These are phyloP conservation scores for Rhododendron griersonianum DNA, from an alignment of 148 eudicot species.

Conservation along the genomic window DNA sequence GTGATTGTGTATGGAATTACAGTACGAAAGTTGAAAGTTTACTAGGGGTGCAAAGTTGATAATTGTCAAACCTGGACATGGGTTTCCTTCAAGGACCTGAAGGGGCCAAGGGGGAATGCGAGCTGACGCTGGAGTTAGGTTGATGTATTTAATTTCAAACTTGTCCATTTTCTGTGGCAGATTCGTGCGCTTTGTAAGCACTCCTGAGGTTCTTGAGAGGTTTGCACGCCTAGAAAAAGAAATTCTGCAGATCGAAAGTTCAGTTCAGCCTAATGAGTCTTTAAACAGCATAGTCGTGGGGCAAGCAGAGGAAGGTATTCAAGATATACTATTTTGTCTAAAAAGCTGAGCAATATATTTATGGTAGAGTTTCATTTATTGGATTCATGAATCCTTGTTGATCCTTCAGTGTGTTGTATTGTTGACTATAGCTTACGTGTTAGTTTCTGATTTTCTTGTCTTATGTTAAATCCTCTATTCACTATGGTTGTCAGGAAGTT, in stretches of 20 bases:
- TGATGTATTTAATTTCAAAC: not conserved
- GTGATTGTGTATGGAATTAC: not conserved
- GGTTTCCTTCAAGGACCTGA: not conserved
- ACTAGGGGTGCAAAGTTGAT: not conserved
- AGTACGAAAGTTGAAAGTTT: not conserved
- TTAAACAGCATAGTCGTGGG: constrained; percentile 8
- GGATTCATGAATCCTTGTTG: not conserved
- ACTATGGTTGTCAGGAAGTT: constrained; percentile 21
- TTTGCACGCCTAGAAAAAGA: constrained; percentile 43
- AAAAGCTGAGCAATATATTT: not conserved
- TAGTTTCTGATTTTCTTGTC: not conserved
- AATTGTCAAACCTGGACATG: not conserved
- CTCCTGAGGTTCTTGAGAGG: constrained; percentile 62
- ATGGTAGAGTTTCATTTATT: not conserved
- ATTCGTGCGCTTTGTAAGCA: constrained; percentile 53
- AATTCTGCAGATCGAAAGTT: constrained; percentile 49
- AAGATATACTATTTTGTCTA: not conserved
- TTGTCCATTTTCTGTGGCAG: constrained; percentile 25
- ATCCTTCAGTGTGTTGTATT: not conserved
- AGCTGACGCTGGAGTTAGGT: not conserved
- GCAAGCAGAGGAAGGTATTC: constrained; percentile 38
- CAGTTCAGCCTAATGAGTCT: constrained; percentile 34
- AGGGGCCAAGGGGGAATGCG: not conserved
- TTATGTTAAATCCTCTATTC: not conserved
- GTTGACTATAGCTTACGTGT: not conserved